Conservation (phyloP, 2,329 filamentous ascomycete genomes). For the Proliferodiscus dingleyae region DNA sequence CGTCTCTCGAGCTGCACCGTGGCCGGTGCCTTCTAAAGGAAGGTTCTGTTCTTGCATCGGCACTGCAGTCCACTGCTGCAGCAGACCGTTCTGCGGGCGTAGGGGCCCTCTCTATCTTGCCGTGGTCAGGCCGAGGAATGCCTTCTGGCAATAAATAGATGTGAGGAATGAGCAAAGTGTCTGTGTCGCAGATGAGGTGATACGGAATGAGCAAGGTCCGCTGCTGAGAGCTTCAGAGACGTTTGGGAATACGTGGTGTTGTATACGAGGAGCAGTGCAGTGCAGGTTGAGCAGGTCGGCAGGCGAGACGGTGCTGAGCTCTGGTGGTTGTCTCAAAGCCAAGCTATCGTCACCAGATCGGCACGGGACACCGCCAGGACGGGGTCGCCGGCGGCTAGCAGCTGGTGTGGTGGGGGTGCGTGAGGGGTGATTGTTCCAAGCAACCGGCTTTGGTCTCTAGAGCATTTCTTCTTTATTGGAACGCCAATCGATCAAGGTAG, state of each 20-base stretch:
- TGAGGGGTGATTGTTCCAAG: no score
- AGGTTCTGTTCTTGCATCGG: slow-evolving; percentile 25
- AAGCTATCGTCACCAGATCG: slow-evolving; percentile 15
- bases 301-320: background rate
- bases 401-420: background rate
- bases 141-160: slow-evolving; percentile 3
- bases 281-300: background rate
- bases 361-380: slow-evolving; percentile 7
- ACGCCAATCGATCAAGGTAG: no score
- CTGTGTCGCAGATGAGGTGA: slow-evolving; percentile 2
- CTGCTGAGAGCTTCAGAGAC: no score
- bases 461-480: no score
- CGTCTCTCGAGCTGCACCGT: slow-evolving; percentile 18
- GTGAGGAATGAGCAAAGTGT: background rate
- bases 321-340: slow-evolving; percentile 14
- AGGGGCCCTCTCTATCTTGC: slow-evolving; percentile 8
- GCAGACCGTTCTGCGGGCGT: slow-evolving; percentile 14
- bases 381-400: slow-evolving; percentile 7
- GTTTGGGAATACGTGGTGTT: background rate
- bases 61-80: slow-evolving; percentile 20
- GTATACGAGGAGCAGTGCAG: no score
- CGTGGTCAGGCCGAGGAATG: slow-evolving; percentile 3
- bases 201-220: slow-evolving; percentile 8
- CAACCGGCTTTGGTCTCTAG: background rate
- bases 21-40: slow-evolving; percentile 16